These are phyloP conservation scores for Antitrichia curtipendula DNA, from an alignment of 225 moss, liverwort and hornwort genomes.

Conservation along the genomic window DNA sequence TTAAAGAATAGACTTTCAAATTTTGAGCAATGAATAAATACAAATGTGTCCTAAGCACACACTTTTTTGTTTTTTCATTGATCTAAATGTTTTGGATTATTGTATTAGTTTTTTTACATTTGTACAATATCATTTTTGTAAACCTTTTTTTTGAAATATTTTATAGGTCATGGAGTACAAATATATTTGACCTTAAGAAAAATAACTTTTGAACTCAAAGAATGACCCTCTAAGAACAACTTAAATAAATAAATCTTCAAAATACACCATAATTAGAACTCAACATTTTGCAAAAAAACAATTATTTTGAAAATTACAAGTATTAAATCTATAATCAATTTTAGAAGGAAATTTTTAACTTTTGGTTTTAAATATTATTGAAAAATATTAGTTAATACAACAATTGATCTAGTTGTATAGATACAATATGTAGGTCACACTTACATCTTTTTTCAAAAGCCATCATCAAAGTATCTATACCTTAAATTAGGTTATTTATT, in stretches of 20 bases:
- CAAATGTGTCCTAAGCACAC: background rate
- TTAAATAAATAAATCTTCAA: too few species aligned
- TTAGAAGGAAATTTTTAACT: too few species aligned
- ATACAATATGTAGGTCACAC: background rate
- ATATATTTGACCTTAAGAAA: background rate
- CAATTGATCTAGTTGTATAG: accelerated
- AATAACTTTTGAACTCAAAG: too few species aligned
- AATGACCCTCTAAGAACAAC: too few species aligned
- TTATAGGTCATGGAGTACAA: background rate
- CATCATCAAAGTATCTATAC: too few species aligned
- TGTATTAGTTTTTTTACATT: background rate
- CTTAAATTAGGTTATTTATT: too few species aligned
- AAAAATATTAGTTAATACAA: background rate
- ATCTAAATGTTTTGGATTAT: background rate
- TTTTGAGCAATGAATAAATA: background rate
- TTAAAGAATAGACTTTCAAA: background rate
- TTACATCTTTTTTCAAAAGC: too few species aligned
- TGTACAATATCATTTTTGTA: background rate
- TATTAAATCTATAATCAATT: background rate
- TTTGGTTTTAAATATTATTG: background rate
- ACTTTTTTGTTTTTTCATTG: background rate
- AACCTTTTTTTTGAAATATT: background rate
- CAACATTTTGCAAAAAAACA: too few species aligned
- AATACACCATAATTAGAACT: too few species aligned
- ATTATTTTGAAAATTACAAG: too few species aligned